These are phyloP conservation scores for Aspergillus costaricaensis DNA, from an alignment of 2,329 filamentous ascomycete species.

Conservation along the genomic window DNA sequence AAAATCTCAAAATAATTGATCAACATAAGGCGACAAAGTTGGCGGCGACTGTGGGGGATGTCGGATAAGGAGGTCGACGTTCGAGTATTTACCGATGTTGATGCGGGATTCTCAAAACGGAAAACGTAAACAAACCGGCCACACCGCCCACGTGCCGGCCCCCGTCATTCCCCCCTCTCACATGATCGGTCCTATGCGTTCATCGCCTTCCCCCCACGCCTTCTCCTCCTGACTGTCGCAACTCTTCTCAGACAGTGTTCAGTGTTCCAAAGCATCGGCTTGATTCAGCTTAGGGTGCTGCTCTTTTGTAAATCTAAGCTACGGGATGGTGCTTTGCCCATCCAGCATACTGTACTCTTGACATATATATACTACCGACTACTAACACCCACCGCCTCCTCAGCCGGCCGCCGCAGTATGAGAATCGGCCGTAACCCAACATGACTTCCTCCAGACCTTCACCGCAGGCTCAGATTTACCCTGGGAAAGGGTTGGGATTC, in stretches of 20 bases:
- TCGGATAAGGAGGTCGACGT: background rate
- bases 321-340: background rate
- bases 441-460: slow-evolving; percentile 40
- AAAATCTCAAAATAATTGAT: background rate
- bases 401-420: slow-evolving; percentile 15
- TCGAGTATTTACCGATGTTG: slow-evolving; percentile 14
- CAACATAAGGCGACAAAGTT: background rate
- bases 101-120: slow-evolving; percentile 23
- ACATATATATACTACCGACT: slow-evolving; percentile 2
- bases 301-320: too few relatives aligned
- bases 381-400: slow-evolving; percentile 10
- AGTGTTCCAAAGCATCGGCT: background rate
- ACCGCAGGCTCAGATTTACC: slow-evolving; percentile 61
- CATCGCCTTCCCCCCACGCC: slow-evolving; percentile 13
- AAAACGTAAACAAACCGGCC: slow-evolving; percentile 37
- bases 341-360: background rate
- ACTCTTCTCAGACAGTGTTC: background rate
- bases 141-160: slow-evolving; percentile 19
- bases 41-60: slow-evolving; percentile 3
- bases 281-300: background rate
- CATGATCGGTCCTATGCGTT: slow-evolving; percentile 26
- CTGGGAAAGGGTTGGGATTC: slow-evolving; percentile 67
- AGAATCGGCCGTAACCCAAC: slow-evolving; percentile 18
- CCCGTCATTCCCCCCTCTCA: slow-evolving; percentile 28
- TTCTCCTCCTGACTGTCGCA: slow-evolving; percentile 1